phyloP scores from a whole-genome alignment of 257 asterid species.

The Oldenlandia corymbosa region DNA sequence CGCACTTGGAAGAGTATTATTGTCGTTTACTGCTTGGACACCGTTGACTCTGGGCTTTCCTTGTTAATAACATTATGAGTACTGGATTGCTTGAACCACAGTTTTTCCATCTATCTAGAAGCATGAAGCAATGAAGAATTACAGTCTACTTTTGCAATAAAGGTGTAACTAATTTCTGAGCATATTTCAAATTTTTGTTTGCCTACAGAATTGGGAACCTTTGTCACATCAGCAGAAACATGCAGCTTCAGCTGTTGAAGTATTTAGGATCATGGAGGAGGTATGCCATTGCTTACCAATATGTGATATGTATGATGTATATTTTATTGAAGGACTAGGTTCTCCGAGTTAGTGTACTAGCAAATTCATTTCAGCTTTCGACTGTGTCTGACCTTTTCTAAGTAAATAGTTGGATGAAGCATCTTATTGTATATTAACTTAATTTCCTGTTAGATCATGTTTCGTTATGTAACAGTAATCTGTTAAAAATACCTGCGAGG shows the following conservation, averaged over 20 bases:
- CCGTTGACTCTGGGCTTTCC: neutral
- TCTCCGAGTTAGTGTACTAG: no score
- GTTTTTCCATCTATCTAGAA: neutral
- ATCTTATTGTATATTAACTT: neutral
- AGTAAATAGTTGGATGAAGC: neutral
- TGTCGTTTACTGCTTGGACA: no score
- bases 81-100: neutral
- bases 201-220: slow-evolving; percentile 82
- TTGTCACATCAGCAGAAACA: slow-evolving; percentile 83
- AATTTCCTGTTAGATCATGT: neutral
- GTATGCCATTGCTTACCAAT: slow-evolving; percentile 31
- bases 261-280: slow-evolving; percentile 93
- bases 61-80: neutral
- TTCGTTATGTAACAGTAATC: neutral
- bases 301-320: neutral
- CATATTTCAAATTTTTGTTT: neutral
- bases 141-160: slow-evolving; percentile 3
- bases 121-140: neutral
- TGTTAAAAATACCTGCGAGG: neutral
- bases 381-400: neutral
- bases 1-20: neutral
- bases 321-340: no score
- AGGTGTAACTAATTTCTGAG: neutral
- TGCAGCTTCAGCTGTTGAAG: slow-evolving; percentile 97
- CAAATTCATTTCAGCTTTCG: no score